phyloP scores from a whole-genome alignment of 108 stramenopile species.

The Cyclotella sp. region DNA sequence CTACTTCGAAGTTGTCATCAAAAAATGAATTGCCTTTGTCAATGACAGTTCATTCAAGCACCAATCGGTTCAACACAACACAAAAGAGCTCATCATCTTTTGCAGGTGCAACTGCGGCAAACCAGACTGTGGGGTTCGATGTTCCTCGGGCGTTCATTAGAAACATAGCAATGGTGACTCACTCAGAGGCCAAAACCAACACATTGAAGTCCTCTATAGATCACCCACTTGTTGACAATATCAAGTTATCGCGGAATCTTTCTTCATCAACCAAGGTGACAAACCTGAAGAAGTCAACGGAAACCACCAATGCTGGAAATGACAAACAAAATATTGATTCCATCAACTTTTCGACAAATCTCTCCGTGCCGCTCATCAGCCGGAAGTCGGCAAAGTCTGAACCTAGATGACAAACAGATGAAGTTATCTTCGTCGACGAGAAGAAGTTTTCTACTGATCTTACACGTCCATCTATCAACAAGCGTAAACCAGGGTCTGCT shows the following conservation, averaged over 20 bases:
- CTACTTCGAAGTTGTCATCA: not conserved
- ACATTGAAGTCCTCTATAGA: not conserved
- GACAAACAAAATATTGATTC: not conserved
- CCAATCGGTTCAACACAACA: slow-evolving; percentile 9
- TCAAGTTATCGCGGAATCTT: slow-evolving; percentile 4
- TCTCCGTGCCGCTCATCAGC: not conserved
- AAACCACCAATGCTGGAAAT: not conserved
- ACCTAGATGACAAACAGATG: not conserved
- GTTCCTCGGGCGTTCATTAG: slow-evolving; percentile 3
- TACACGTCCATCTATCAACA: not conserved
- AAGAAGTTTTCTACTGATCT: slow-evolving; percentile 8
- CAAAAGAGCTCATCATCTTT: slow-evolving; percentile 8
- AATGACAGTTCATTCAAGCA: slow-evolving; percentile 8
- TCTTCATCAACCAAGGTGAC: not conserved
- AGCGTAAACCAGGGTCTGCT: not conserved
- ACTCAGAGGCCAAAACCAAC: slow-evolving; percentile 9
- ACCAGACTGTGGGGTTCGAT: slow-evolving; percentile 10
- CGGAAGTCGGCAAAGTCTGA: not conserved
- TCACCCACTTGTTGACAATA: not conserved
- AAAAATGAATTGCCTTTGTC: slow-evolving; percentile 5
- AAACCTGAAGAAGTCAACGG: not conserved
- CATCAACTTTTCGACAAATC: not conserved
- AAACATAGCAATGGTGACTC: slow-evolving; percentile 5
- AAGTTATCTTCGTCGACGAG: slow-evolving; percentile 4
- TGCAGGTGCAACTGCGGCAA: not conserved